Percentiles rank a stretch among this genome's conserved stretches.
Evolutionary conservation across 176 grass and related monocot genomes (phyloP).

Genomic region (Areca catechu): DNA sequence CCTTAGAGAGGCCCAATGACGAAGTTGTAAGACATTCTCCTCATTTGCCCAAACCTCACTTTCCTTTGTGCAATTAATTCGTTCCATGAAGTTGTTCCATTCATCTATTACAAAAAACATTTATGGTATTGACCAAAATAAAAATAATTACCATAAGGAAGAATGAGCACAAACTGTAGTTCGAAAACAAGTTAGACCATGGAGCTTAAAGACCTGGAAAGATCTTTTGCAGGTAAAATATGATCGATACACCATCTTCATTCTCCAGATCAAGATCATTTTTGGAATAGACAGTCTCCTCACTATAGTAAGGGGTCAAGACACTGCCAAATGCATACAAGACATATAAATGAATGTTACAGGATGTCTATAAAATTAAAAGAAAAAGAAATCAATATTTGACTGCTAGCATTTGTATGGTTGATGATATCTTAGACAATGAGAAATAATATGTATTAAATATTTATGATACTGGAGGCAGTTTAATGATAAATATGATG

Average conservation of each 20-base stretch:
- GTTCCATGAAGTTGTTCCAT: slow-evolving; percentile 97
- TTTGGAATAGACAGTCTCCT: slow-evolving; percentile 92
- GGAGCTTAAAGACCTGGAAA: slow-evolving; percentile 58
- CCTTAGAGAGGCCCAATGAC: slow-evolving; percentile 88
- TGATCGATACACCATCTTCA: slow-evolving; percentile 96
- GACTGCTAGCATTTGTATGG: no score
- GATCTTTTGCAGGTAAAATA: slow-evolving; percentile 99
- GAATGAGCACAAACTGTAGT: not conserved
- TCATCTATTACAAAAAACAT: slow-evolving; percentile 46
- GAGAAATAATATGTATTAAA: no score
- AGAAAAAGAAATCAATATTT: no score
- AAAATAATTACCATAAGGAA: no score
- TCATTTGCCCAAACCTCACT: slow-evolving; percentile 93
- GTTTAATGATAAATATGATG: no score
- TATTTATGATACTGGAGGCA: no score
- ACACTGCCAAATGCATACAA: slow-evolving; percentile 39
- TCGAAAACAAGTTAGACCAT: not conserved
- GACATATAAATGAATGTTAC: no score
- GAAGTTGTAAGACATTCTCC: slow-evolving; percentile 85
- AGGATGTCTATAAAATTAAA: no score
- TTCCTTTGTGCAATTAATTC: slow-evolving; percentile 82
- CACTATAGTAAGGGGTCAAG: slow-evolving; percentile 96
- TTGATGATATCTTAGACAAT: no score
- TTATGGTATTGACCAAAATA: no score
- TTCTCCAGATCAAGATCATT: slow-evolving; percentile 98